A percentile compares a stretch with the other conserved stretches of the same genome.
Evolutionary conservation across 2,329 filamentous ascomycete genomes (phyloP).

Genomic region (Furcasterigmium furcatum): DNA sequence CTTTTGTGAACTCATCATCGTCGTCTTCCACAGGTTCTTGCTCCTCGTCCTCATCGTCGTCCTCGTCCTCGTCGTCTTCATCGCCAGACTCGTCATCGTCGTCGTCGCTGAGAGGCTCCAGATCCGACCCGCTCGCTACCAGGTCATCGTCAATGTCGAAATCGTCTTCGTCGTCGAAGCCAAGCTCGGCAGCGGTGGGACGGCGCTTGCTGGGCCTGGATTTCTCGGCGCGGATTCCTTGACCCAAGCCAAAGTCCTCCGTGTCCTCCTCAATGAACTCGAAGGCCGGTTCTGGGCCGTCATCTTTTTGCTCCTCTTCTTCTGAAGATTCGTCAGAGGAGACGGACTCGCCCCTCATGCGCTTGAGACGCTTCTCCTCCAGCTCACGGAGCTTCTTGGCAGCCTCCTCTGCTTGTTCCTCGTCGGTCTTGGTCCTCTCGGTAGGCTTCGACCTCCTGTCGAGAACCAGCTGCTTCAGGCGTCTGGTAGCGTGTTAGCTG

Average conservation of each 20-base stretch:
- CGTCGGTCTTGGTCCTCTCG: slow-evolving; percentile 85
- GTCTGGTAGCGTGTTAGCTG: slow-evolving; percentile 15
- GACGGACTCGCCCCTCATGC: slow-evolving; percentile 83
- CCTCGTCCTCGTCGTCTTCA: slow-evolving; percentile 30
- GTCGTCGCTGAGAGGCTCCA: slow-evolving; percentile 54
- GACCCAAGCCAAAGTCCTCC: slow-evolving; percentile 58
- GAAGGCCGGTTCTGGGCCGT: slow-evolving; percentile 25
- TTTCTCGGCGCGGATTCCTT: slow-evolving; percentile 43
- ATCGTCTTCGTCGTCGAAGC: slow-evolving; percentile 90
- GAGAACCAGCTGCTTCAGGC: slow-evolving; percentile 76
- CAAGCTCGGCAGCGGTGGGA: slow-evolving; percentile 59
- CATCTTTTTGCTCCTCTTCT: slow-evolving; percentile 34
- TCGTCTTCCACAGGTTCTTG: slow-evolving; percentile 28
- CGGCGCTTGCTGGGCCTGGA: slow-evolving; percentile 24
- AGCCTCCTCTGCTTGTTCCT: slow-evolving; percentile 78
- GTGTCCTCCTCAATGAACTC: slow-evolving; percentile 40
- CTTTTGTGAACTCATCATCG: slow-evolving; percentile 72
- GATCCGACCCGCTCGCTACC: slow-evolving; percentile 74
- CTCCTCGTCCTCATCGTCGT: slow-evolving; percentile 25
- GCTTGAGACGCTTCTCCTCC: slow-evolving; percentile 75
- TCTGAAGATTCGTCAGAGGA: slow-evolving; percentile 62
- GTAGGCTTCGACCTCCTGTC: slow-evolving; percentile 84
- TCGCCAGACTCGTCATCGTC: slow-evolving; percentile 40
- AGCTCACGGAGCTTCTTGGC: slow-evolving; percentile 73
- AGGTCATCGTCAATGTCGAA: slow-evolving; percentile 89